These are phyloP conservation scores for Pyrenochaeta sp. DNA, from an alignment of 2,329 filamentous ascomycete genomes.

Conservation along the genomic window DNA sequence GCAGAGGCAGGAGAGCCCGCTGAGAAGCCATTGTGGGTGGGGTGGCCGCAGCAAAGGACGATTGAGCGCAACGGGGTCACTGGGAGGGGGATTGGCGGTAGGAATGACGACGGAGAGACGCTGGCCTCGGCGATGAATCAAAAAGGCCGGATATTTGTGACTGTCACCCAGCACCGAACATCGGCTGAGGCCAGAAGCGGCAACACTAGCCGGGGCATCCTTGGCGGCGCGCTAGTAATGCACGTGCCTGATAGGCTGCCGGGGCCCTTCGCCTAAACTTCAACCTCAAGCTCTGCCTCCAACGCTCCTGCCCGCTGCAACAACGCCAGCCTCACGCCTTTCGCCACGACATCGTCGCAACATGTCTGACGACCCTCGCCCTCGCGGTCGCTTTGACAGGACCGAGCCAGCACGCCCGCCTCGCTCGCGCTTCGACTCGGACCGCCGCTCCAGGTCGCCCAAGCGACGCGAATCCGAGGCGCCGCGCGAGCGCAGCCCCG, in stretches of 20 bases:
- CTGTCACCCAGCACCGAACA: conserved; percentile 6
- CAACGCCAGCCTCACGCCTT: conserved; percentile 3
- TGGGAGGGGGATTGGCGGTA: conserved; percentile 7
- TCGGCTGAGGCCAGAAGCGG: conserved; percentile 6
- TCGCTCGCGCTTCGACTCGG: conserved; percentile 76
- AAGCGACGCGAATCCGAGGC: conserved; percentile 69
- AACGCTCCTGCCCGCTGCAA: conserved; percentile 3
- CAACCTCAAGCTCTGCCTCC: conserved; percentile 2
- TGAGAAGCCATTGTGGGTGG: conserved; percentile 51
- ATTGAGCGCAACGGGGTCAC: conserved; percentile 21
- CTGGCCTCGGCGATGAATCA: conserved; percentile 11
- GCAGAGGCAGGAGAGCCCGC: conserved; percentile 50
- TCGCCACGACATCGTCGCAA: conserved; percentile 11
- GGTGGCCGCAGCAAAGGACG: conserved; percentile 20
- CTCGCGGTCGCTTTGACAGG: conserved; percentile 94
- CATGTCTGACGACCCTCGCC: conserved; percentile 84
- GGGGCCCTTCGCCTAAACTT: conserved; percentile 1
- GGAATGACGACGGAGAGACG: conserved; percentile 5
- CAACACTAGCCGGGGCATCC: conserved; percentile 5
- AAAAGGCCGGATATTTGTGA: conserved; percentile 1
- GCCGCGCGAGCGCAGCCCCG: conserved; percentile 81
- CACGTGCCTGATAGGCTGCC: not conserved
- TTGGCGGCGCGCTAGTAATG: conserved; percentile 6
- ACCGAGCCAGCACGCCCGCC: conserved; percentile 72
- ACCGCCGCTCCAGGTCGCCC: conserved; percentile 73